phyloP scores from a whole-genome alignment of 768 basidiomycete genomes.

The Pisolithus microcarpus region DNA sequence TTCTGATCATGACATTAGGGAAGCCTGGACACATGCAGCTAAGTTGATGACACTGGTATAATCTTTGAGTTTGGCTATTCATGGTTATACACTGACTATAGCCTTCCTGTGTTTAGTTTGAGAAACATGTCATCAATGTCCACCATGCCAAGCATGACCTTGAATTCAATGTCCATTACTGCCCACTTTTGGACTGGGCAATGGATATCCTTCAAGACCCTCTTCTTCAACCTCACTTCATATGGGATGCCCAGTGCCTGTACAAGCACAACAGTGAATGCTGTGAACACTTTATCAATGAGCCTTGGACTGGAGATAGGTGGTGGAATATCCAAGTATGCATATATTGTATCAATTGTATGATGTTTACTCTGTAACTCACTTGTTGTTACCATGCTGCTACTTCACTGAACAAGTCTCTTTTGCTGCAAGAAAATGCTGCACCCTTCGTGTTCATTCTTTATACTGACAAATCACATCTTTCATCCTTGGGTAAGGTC shows the following conservation, averaged over 20 bases:
- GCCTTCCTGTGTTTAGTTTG: background rate
- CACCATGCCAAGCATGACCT: background rate
- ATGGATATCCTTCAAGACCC: slow-evolving; percentile 5
- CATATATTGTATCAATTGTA: background rate
- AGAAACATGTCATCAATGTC: background rate
- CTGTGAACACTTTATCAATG: slow-evolving; percentile 25
- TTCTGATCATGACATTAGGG: background rate
- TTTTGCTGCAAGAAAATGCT: slow-evolving; percentile 1
- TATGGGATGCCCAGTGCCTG: slow-evolving; percentile 26
- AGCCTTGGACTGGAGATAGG: slow-evolving; percentile 32
- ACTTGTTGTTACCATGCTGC: background rate
- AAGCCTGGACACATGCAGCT: background rate
- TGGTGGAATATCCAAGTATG: slow-evolving; percentile 34
- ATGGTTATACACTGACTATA: too few relatives aligned
- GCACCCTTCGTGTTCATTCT: slow-evolving; percentile 29
- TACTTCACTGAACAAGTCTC: background rate
- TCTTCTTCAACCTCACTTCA: slow-evolving; percentile 9
- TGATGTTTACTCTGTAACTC: too few relatives aligned
- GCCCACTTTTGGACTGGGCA: slow-evolving; percentile 6
- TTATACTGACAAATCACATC: slow-evolving; percentile 35
- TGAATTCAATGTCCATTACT: background rate
- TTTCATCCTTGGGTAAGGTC: slow-evolving; percentile 31
- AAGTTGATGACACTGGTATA: background rate
- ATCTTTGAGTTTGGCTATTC: too few relatives aligned
- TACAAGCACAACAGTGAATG: slow-evolving; percentile 23